These are phyloP conservation scores for Leccinum broughii DNA, from an alignment of 768 basidiomycete genomes.

Conservation along the genomic window DNA sequence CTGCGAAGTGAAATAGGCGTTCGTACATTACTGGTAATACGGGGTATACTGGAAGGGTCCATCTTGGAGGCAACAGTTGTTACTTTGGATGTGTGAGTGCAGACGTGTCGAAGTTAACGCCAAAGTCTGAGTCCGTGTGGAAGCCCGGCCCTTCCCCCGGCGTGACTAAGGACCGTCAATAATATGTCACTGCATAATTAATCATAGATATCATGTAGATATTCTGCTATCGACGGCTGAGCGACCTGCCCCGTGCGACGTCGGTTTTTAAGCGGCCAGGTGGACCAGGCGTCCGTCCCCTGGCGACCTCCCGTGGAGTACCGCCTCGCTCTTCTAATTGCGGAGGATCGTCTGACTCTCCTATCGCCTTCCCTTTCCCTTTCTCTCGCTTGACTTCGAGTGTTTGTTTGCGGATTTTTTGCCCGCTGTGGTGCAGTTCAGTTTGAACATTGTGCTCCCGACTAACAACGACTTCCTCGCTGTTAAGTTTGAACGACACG, in stretches of 20 bases:
- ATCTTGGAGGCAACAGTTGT: slow-evolving; percentile 15
- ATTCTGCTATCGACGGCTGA: slow-evolving; percentile 22
- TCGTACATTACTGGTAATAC: slow-evolving; percentile 24
- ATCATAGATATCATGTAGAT: slow-evolving; percentile 10
- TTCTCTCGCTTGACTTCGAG: slow-evolving; percentile 18
- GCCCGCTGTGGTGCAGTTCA: slow-evolving; percentile 5
- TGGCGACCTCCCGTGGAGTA: slow-evolving; percentile 11
- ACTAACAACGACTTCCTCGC: slow-evolving; percentile 16
- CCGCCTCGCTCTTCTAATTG: slow-evolving; percentile 18
- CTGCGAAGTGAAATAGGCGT: neutral
- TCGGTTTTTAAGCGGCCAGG: slow-evolving; percentile 18
- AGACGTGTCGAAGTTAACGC: slow-evolving; percentile 6
- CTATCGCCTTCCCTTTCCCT: slow-evolving; percentile 17
- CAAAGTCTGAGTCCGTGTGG: slow-evolving; percentile 7
- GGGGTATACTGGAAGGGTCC: slow-evolving; percentile 17
- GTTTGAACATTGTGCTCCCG: slow-evolving; percentile 11
- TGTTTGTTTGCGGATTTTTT: slow-evolving; percentile 7
- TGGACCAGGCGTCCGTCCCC: slow-evolving; percentile 31
- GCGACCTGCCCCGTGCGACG: slow-evolving; percentile 21
- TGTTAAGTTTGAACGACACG: slow-evolving; percentile 55
- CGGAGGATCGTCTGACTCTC: slow-evolving; percentile 2
- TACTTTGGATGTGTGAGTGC: slow-evolving; percentile 3
- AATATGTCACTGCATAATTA: slow-evolving; percentile 10
- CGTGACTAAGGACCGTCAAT: slow-evolving; percentile 4
- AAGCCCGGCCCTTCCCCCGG: neutral